These are phyloP conservation scores for Sphaerulina vaccinii DNA, from an alignment of 2,329 filamentous ascomycete species.

Conservation along the genomic window DNA sequence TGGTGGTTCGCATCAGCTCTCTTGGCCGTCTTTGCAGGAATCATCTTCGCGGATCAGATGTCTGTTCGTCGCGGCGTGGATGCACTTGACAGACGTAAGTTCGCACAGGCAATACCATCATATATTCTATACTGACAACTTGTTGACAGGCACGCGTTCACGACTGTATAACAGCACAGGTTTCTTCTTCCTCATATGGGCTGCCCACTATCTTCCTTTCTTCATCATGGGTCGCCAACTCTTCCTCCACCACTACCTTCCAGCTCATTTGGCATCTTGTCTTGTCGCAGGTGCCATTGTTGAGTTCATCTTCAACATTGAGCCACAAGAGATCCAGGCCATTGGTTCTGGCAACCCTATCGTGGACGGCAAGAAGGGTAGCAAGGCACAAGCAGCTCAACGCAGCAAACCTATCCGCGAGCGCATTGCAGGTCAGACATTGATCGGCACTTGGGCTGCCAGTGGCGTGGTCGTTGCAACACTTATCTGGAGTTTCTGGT, in stretches of 20 bases:
- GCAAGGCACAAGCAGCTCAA: conserved; percentile 38
- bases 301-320: conserved; percentile 94
- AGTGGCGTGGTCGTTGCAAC: conserved; percentile 65
- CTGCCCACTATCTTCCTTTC: conserved; percentile 95
- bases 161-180: conserved; percentile 97
- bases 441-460: conserved; percentile 77
- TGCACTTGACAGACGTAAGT: conserved; percentile 88
- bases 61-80: conserved; percentile 90
- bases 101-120: background rate
- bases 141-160: conserved; percentile 70
- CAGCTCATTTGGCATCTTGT: conserved; percentile 85
- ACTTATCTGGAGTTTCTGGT: conserved; percentile 78
- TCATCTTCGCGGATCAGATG: conserved; percentile 88
- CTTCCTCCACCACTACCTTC: conserved; percentile 96
- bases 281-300: conserved; percentile 87
- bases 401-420: conserved; percentile 76
- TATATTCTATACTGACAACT: conserved; percentile 5
- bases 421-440: conserved; percentile 74
- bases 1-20: conserved; percentile 97
- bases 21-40: conserved; percentile 88
- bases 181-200: conserved; percentile 98
- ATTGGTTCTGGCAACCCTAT: conserved; percentile 43
- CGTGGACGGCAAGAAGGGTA: conserved; percentile 35
- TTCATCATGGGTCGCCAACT: conserved; percentile 97
- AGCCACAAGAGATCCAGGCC: conserved; percentile 64